A percentile compares a stretch with the other conserved stretches of the same genome.
phyloP scores from a whole-genome alignment of 2,329 filamentous ascomycete species.

The Colletotrichum brevisporum region DNA sequence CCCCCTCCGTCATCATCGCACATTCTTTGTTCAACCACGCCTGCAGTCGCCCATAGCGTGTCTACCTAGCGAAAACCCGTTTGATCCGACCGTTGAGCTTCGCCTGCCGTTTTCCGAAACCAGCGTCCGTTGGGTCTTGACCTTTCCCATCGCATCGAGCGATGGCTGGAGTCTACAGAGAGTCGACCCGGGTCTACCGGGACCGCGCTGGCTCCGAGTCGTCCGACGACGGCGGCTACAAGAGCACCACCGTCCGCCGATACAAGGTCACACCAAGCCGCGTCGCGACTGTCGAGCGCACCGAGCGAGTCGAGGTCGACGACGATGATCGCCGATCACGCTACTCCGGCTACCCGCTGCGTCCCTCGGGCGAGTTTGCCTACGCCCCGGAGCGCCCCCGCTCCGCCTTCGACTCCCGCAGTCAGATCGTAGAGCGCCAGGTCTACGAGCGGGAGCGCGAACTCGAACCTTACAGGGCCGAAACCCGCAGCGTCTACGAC shows the following conservation, averaged over 20 bases:
- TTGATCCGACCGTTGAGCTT: constrained; percentile 11
- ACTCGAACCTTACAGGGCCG: constrained; percentile 44
- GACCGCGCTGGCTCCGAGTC: constrained; percentile 49
- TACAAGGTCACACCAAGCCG: constrained; percentile 64
- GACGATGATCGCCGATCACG: constrained; percentile 63
- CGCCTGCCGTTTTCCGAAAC: constrained; percentile 34
- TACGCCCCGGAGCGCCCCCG: constrained; percentile 65
- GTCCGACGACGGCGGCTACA: constrained; percentile 62
- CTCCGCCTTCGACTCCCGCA: constrained; percentile 62
- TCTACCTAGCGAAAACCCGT: background rate
- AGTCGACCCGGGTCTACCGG: constrained; percentile 50
- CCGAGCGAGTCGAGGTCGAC: constrained; percentile 56
- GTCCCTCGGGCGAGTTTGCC: constrained; percentile 56
- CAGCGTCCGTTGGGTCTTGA: constrained; percentile 8
- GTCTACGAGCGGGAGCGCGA: constrained; percentile 36
- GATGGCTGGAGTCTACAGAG: constrained; percentile 49
- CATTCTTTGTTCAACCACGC: constrained; percentile 33
- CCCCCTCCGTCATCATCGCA: constrained; percentile 40
- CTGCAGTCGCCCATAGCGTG: constrained; percentile 25
- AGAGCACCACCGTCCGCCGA: constrained; percentile 64
- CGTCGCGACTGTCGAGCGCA: constrained; percentile 57
- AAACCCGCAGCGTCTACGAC: constrained; percentile 49
- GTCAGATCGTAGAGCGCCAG: constrained; percentile 43
- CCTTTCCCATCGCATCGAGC: constrained; percentile 31
- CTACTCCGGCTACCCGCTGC: constrained; percentile 54